Evolutionary conservation across 176 grass and related monocot species (phyloP).

Genomic region (Phoenix roebelenii): DNA sequence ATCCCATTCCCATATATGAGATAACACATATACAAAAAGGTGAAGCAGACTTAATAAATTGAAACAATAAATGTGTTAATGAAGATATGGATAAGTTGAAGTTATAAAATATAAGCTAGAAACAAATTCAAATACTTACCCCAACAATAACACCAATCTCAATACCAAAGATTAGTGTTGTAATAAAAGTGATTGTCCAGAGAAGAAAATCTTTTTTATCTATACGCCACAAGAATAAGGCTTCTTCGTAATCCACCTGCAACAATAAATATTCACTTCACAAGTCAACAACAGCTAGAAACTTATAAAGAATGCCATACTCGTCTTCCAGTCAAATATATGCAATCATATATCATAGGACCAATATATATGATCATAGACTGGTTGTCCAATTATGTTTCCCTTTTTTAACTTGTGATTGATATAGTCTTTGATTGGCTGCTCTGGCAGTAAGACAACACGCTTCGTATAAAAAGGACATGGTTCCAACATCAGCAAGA

Average conservation of each 20-base stretch:
- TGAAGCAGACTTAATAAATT: too few relatives aligned
- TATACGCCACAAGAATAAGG: constrained; percentile 82
- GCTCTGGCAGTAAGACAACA: too few relatives aligned
- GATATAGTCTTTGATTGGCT: too few relatives aligned
- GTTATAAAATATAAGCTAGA: neutral
- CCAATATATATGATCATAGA: too few relatives aligned
- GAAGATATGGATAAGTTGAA: neutral
- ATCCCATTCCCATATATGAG: too few relatives aligned
- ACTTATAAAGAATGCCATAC: constrained; percentile 2
- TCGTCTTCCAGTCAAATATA: neutral
- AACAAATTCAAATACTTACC: constrained; percentile 33
- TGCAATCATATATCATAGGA: neutral
- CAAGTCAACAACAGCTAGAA: constrained; percentile 13
- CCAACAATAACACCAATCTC: constrained; percentile 93
- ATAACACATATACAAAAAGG: too few relatives aligned
- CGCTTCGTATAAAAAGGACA: too few relatives aligned
- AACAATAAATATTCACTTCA: constrained; percentile 14
- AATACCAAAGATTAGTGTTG: constrained; percentile 82
- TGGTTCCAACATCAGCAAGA: too few relatives aligned
- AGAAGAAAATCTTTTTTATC: constrained; percentile 96
- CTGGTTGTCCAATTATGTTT: too few relatives aligned
- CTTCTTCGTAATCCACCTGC: constrained; percentile 89
- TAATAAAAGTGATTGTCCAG: constrained; percentile 68
- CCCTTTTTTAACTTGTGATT: too few relatives aligned
- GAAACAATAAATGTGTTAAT: neutral